Percentiles rank a stretch among this genome's conserved stretches.
Conservation (phyloP, 2,329 filamentous ascomycete genomes). For the Ophidiomyces ophidiicola region DNA sequence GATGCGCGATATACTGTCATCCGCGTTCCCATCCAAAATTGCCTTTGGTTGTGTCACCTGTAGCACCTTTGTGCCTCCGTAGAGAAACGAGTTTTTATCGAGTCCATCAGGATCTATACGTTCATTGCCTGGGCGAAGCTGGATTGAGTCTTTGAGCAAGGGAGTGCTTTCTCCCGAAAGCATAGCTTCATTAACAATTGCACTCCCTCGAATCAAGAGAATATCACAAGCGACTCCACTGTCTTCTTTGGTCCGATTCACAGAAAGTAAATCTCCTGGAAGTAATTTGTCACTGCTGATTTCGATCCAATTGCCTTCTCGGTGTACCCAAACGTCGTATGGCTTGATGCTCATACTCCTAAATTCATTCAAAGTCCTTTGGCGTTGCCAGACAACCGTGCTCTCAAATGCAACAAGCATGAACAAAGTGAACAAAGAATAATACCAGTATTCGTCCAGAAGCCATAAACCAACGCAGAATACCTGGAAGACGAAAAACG, state of each 20-base stretch:
- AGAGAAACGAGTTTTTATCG: conserved; percentile 94
- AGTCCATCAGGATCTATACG: conserved; percentile 74
- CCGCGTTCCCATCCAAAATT: conserved; percentile 51
- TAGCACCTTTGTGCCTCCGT: conserved; percentile 92
- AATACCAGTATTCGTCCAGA: conserved; percentile 99
- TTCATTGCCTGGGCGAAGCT: conserved; percentile 73
- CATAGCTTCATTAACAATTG: conserved; percentile 99
- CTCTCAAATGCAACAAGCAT: conserved; percentile 98
- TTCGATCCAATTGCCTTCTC: conserved; percentile 77
- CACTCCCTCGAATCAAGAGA: conserved; percentile 84
- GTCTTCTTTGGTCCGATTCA: conserved; percentile 89
- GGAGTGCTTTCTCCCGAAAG: conserved; percentile 96
- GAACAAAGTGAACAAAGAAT: conserved; percentile 95
- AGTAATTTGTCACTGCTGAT: conserved; percentile 82
- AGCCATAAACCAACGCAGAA: conserved; percentile 98
- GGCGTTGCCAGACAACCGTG: conserved; percentile 97
- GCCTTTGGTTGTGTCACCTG: conserved; percentile 81
- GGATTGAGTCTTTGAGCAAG: conserved; percentile 87
- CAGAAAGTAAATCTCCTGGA: conserved; percentile 85
- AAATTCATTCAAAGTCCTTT: conserved; percentile 91
- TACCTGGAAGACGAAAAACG: conserved; percentile 98
- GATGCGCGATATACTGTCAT: conserved; percentile 51
- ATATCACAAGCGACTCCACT: conserved; percentile 96
- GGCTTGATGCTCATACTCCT: conserved; percentile 99
- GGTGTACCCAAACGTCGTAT: conserved; percentile 84